These are phyloP conservation scores for Heterobasidion irregulare DNA, from an alignment of 1,284 basidiomycete genomes.

Conservation along the genomic window DNA sequence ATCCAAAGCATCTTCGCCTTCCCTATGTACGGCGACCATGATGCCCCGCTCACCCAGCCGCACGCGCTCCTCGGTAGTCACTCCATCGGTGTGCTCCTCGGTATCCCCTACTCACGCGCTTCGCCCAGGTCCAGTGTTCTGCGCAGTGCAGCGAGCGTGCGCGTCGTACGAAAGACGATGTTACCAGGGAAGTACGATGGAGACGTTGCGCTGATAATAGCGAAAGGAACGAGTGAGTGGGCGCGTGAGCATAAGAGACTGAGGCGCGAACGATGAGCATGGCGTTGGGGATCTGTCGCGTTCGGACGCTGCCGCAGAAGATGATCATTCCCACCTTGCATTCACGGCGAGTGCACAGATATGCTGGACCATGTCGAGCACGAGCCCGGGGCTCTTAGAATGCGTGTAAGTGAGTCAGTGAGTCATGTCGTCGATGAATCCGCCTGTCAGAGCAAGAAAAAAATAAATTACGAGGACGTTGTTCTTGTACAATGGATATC, in stretches of 20 bases:
- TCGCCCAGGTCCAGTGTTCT: constrained; percentile 14
- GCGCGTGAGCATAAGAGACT: neutral
- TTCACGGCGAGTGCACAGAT: constrained; percentile 85
- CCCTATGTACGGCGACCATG: constrained; percentile 48
- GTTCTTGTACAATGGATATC: constrained; percentile 49
- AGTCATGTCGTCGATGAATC: constrained; percentile 93
- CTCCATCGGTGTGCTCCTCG: constrained; percentile 43
- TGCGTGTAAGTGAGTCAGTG: constrained; percentile 87
- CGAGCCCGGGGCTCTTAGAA: constrained; percentile 83
- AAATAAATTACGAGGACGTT: constrained; percentile 84
- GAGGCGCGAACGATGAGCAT: constrained; percentile 81
- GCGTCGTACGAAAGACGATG: neutral
- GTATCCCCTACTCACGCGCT: constrained; percentile 45
- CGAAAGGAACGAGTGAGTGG: neutral
- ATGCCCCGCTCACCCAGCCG: constrained; percentile 54
- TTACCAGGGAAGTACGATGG: constrained; percentile 54
- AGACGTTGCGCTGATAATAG: constrained; percentile 79
- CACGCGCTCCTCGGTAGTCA: constrained; percentile 48
- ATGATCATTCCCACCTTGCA: constrained; percentile 99
- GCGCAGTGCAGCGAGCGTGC: constrained; percentile 3
- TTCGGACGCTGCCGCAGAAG: constrained; percentile 96
- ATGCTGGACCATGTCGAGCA: constrained; percentile 92
- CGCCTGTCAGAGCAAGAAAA: constrained; percentile 97
- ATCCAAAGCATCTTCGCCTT: constrained; percentile 47
- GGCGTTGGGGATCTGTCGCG: constrained; percentile 98